Evolutionary conservation across 2,329 filamentous ascomycete species (phyloP).

Genomic region (Fulvia fulva): DNA sequence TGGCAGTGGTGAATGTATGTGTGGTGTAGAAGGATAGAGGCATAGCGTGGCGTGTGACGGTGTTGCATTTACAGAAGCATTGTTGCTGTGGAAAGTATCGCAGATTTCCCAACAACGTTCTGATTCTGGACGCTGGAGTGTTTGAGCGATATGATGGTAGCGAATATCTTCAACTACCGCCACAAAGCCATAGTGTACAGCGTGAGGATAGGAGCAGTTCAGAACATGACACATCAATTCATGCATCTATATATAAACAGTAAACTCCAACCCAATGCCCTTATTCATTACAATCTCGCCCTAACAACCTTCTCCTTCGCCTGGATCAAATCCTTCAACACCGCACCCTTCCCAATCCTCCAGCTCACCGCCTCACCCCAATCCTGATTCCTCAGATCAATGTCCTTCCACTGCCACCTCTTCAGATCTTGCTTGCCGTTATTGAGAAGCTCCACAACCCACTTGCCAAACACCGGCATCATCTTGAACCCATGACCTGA

Average conservation of each 20-base stretch:
- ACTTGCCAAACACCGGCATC: slow-evolving; percentile 57
- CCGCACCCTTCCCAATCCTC: slow-evolving; percentile 39
- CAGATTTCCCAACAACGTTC: no score
- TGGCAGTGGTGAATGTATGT: no score
- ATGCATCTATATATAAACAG: not conserved
- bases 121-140: no score
- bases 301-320: slow-evolving; percentile 21
- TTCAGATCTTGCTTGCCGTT: slow-evolving; percentile 42
- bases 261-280: not conserved
- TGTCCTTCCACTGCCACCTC: slow-evolving; percentile 53
- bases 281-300: slow-evolving; percentile 19
- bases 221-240: not conserved
- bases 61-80: not conserved
- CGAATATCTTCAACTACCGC: no score
- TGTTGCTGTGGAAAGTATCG: no score
- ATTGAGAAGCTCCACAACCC: slow-evolving; percentile 48
- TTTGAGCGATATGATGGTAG: no score
- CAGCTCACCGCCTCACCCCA: slow-evolving; percentile 49
- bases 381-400: slow-evolving; percentile 30
- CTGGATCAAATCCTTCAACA: slow-evolving; percentile 23
- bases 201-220: no score
- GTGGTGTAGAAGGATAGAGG: not conserved
- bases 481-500: slow-evolving; percentile 63
- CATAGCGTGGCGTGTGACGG: not conserved
- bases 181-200: no score